Percentiles rank a stretch among this genome's conserved stretches.
These are phyloP conservation scores for Pulveroboletus ravenelii DNA, from an alignment of 768 basidiomycete species.

Conservation along the genomic window DNA sequence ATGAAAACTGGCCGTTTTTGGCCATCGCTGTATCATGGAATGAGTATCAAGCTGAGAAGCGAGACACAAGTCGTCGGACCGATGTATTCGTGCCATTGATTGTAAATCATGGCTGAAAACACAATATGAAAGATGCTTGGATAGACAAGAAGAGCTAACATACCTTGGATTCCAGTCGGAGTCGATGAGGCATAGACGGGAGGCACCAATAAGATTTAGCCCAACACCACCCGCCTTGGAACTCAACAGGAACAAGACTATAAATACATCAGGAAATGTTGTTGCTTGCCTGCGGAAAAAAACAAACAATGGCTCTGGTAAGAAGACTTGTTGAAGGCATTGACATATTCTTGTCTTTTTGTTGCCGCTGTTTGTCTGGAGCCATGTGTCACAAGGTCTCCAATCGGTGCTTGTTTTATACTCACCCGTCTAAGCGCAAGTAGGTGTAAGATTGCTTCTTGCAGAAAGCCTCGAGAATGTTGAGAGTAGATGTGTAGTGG, in stretches of 20 bases:
- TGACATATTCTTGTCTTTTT: slow-evolving; percentile 84
- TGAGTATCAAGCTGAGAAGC: slow-evolving; percentile 1
- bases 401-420: background rate
- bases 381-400: background rate
- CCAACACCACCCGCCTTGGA: slow-evolving; percentile 96
- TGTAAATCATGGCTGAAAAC: slow-evolving; percentile 76
- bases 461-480: slow-evolving; percentile 86
- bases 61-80: slow-evolving; percentile 40
- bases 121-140: background rate
- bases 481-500: slow-evolving; percentile 94
- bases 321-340: slow-evolving; percentile 77
- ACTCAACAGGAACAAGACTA: slow-evolving; percentile 88
- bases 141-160: background rate
- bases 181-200: slow-evolving; percentile 80
- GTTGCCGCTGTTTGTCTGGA: slow-evolving; percentile 66
- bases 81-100: slow-evolving; percentile 95
- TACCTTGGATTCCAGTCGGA: slow-evolving; percentile 94
- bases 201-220: slow-evolving; percentile 89
- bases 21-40: slow-evolving; percentile 62
- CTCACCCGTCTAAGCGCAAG: slow-evolving; percentile 82
- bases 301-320: slow-evolving; percentile 65
- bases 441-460: slow-evolving; percentile 70
- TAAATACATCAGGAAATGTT: slow-evolving; percentile 1
- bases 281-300: background rate
- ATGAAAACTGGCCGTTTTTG: slow-evolving; percentile 90